Percentiles rank a stretch among this genome's conserved stretches.
These are phyloP conservation scores for Talaromyces rugulosus DNA, from an alignment of 2,329 filamentous ascomycete genomes.

Conservation along the genomic window DNA sequence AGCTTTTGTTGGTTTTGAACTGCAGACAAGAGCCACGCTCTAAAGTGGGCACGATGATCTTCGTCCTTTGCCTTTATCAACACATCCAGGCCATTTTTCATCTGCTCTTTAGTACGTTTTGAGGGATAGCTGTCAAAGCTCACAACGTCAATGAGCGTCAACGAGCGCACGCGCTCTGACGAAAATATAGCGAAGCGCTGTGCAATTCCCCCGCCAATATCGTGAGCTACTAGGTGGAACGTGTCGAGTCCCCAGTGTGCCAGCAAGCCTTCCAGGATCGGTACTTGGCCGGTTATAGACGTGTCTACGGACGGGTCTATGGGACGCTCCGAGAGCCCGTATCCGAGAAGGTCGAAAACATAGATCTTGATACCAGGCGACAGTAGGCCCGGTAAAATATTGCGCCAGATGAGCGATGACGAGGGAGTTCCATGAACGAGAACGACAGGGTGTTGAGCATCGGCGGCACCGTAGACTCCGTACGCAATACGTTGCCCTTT, in stretches of 20 bases:
- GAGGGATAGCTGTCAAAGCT: constrained; percentile 34
- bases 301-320: constrained; percentile 26
- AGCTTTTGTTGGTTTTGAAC: constrained; percentile 15
- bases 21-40: constrained; percentile 14
- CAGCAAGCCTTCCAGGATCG: constrained; percentile 24
- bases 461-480: constrained; percentile 22
- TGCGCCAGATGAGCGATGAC: constrained; percentile 32
- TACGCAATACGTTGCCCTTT: constrained; percentile 25
- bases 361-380: constrained; percentile 22
- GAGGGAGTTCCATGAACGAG: constrained; percentile 32
- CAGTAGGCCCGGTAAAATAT: constrained; percentile 21
- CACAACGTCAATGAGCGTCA: constrained; percentile 29
- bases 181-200: constrained; percentile 25
- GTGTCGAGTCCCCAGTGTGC: constrained; percentile 22
- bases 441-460: constrained; percentile 19
- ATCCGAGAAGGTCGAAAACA: constrained; percentile 30
- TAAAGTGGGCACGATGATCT: constrained; percentile 23
- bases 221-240: constrained; percentile 26
- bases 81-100: constrained; percentile 24
- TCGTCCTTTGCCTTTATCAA: constrained; percentile 21
- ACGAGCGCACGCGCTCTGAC: constrained; percentile 18
- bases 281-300: constrained; percentile 30
- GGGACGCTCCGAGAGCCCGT: constrained; percentile 29
- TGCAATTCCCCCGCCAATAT: constrained; percentile 29
- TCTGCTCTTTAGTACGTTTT: constrained; percentile 26